Percentiles rank a stretch among this genome's conserved stretches.
Evolutionary conservation across 305 asterid species (phyloP).

Genomic region (Solanum hybrid): DNA sequence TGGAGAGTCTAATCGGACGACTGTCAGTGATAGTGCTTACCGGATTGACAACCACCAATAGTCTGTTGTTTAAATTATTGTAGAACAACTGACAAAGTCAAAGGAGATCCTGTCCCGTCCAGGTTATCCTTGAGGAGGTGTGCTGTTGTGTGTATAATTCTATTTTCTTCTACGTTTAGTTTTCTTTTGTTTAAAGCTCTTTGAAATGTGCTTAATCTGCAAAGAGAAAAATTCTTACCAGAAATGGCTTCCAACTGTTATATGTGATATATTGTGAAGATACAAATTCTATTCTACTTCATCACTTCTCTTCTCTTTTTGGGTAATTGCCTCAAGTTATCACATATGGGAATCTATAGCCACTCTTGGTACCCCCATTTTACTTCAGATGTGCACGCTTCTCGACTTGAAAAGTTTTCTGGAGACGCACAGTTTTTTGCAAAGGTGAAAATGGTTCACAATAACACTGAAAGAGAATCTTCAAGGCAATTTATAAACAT

Average conservation of each 20-base stretch:
- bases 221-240: neutral
- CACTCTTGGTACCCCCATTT: neutral
- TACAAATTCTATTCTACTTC: neutral
- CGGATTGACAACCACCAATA: neutral
- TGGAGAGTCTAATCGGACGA: slow-evolving; percentile 27
- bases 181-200: neutral
- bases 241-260: neutral
- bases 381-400: neutral
- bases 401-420: neutral
- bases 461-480: neutral
- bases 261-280: neutral
- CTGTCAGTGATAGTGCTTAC: slow-evolving; percentile 1
- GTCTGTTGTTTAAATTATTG: slow-evolving; percentile 1
- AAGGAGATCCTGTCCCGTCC: neutral
- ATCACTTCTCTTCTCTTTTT: neutral
- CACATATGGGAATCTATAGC: neutral
- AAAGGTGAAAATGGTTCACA: neutral
- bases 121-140: neutral
- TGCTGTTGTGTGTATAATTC: slow-evolving; percentile 3
- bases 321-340: neutral
- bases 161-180: neutral
- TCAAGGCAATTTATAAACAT: neutral
- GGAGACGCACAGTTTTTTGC: neutral
- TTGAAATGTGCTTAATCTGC: neutral
- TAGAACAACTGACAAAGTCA: slow-evolving; percentile 1